A percentile compares a stretch with the other conserved stretches of the same genome.
These are phyloP conservation scores for Zalerion maritima DNA, from an alignment of 495 filamentous ascomycete species.

Conservation along the genomic window DNA sequence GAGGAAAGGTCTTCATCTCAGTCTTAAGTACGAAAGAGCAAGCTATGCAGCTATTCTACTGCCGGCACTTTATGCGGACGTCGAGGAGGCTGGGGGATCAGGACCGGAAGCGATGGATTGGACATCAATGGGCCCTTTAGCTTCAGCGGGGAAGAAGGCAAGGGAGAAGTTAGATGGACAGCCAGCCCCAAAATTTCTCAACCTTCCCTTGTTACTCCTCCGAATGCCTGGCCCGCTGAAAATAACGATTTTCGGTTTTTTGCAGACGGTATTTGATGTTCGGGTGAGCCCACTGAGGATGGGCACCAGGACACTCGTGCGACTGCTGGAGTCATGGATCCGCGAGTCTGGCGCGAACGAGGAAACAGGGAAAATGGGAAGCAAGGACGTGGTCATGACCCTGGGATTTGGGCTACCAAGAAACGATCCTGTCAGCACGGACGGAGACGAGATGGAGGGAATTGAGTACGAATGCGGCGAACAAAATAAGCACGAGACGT, in stretches of 20 bases:
- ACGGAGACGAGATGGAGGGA: background rate
- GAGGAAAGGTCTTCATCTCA: constrained; percentile 16
- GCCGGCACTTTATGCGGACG: constrained; percentile 6
- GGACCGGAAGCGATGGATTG: background rate
- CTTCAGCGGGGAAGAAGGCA: too few species aligned
- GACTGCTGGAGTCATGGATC: constrained; percentile 27
- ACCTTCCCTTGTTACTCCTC: constrained; percentile 27
- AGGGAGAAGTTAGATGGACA: constrained; percentile 1
- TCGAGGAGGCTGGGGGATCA: constrained; percentile 3
- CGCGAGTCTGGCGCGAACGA: constrained; percentile 11
- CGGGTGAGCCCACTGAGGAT: constrained; percentile 26
- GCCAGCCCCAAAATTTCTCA: constrained; percentile 12
- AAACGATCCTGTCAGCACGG: background rate
- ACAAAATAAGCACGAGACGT: constrained; percentile 2
- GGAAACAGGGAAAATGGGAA: too few species aligned
- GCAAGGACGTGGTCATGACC: constrained; percentile 26
- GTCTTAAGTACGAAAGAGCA: constrained; percentile 26
- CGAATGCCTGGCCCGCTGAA: constrained; percentile 32
- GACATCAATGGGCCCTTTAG: too few species aligned
- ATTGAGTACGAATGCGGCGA: background rate
- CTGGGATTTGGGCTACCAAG: too few species aligned
- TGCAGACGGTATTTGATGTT: constrained; percentile 31
- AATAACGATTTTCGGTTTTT: constrained; percentile 23
- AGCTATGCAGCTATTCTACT: constrained; percentile 25
- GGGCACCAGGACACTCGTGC: constrained; percentile 26